Evolutionary conservation across 1,284 basidiomycete genomes (phyloP).

Genomic region (Marasmius oreades): DNA sequence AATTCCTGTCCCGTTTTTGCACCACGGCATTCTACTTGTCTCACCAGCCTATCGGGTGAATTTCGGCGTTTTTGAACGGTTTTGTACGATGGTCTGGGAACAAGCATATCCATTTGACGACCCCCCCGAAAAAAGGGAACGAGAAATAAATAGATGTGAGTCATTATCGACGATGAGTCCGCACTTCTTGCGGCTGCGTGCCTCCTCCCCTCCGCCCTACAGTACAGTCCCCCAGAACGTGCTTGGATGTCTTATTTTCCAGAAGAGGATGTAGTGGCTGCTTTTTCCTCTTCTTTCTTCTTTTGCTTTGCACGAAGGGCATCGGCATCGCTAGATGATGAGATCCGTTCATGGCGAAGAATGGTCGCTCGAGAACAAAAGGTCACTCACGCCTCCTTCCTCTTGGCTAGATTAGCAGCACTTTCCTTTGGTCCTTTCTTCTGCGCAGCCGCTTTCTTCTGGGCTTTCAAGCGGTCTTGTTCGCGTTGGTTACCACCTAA

Average conservation of each 20-base stretch:
- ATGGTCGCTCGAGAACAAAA: background rate
- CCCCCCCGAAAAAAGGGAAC: no score
- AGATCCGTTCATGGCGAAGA: constrained; percentile 10
- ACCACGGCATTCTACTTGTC: no score
- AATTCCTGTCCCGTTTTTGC: no score
- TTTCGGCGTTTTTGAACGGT: no score
- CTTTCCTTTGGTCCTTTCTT: constrained; percentile 70
- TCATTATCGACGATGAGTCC: no score
- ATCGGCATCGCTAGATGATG: constrained; percentile 61
- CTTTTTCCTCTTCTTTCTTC: constrained; percentile 63
- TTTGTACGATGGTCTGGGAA: no score
- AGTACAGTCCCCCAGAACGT: background rate
- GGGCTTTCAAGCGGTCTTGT: constrained; percentile 64
- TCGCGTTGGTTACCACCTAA: constrained; percentile 81
- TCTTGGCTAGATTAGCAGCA: constrained; percentile 53
- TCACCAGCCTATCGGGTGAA: no score
- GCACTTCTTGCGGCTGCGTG: background rate
- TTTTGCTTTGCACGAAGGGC: constrained; percentile 73
- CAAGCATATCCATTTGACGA: no score
- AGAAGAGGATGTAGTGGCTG: constrained; percentile 27
- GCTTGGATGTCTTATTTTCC: constrained; percentile 38
- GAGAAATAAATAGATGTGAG: no score
- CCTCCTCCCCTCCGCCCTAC: background rate
- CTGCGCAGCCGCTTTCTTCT: constrained; percentile 60
- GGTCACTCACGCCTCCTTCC: constrained; percentile 74